Evolutionary conservation across 495 filamentous ascomycete species (phyloP), one percentile per base, ranked within the genome.

Genomic region (Aspergillus conjunctus): DNA sequence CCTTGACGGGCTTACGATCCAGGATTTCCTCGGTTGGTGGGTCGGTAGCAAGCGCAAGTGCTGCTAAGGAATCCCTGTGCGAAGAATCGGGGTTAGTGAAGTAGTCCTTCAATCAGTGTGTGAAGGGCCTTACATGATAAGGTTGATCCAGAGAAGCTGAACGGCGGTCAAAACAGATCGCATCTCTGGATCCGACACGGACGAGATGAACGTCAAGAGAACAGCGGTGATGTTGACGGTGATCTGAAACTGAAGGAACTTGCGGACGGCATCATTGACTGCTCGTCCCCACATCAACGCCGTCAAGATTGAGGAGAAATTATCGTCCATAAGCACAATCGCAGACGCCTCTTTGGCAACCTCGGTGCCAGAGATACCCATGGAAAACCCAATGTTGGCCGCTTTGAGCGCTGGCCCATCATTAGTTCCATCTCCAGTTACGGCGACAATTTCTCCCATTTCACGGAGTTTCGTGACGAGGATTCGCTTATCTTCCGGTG

Each of bases 361-460:
- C 68, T 91, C 89, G 11, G 89, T 92, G 2, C 63, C 63, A 1
- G 51, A 37, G 9, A 66, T 59, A 6, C 59, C 91, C 74, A 94
- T 90, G 67, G 91, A 89, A 77, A 94, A 92, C 83, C 69, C 68
- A 56, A 75, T 70, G 80, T 95, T 90, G 46, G 91, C 90, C 78
- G 93, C 91, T 82, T 93, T 93, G 55, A 95, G 82, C 43, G 91
- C 92, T 51, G 91, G 91, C 59, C 89, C 91, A 77, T 95, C 91
- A 77, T 95, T 95, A 72, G 93, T 91, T 85, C 91, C 91, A 67
- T 95, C 91, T 83, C 91, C 91, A 78, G 91, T 95, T 87, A 95
- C 94, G 71, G 91, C 91, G 77, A 91, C 90, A 54, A 92, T 85
- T 77, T 90, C 88, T 63, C 91, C 90, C 56, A 88, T 81, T 34